These are phyloP conservation scores for Camellia sinensis DNA, from an alignment of 148 eudicot species.

Conservation along the genomic window DNA sequence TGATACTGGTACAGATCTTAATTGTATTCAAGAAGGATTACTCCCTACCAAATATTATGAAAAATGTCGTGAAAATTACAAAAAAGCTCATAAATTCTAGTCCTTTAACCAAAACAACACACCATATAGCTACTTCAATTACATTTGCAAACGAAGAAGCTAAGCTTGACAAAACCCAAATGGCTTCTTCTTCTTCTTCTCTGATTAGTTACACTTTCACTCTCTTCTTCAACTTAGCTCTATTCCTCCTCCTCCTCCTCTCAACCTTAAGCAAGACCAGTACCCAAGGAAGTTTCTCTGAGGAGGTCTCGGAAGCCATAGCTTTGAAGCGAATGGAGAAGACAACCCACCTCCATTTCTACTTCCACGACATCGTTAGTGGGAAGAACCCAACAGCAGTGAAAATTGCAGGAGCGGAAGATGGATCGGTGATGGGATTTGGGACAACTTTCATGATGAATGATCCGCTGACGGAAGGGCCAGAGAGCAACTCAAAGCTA, in stretches of 20 bases:
- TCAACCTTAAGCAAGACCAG: conserved; percentile 2
- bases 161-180: not conserved
- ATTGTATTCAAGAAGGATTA: no score
- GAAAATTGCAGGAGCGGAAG: conserved; percentile 24
- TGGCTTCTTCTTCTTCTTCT: conserved; percentile 2
- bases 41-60: no score
- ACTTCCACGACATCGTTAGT: conserved; percentile 42
- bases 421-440: not conserved
- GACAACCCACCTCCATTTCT: conserved; percentile 40
- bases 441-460: conserved; percentile 31
- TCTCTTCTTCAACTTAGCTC: not conserved
- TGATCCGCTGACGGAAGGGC: conserved; percentile 39
- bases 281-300: conserved; percentile 15
- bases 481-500: conserved; percentile 25
- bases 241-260: conserved; percentile 1
- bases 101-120: not conserved
- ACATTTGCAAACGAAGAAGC: no score
- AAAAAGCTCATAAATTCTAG: not conserved
- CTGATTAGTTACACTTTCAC: no score
- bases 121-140: no score
- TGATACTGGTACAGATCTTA: no score
- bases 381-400: conserved; percentile 45
- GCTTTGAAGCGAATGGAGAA: conserved; percentile 22
- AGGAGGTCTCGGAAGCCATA: conserved; percentile 17
- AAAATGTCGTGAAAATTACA: no score